These are phyloP conservation scores for Lichenothelia convexa DNA, from an alignment of 495 filamentous ascomycete genomes.

Conservation along the genomic window DNA sequence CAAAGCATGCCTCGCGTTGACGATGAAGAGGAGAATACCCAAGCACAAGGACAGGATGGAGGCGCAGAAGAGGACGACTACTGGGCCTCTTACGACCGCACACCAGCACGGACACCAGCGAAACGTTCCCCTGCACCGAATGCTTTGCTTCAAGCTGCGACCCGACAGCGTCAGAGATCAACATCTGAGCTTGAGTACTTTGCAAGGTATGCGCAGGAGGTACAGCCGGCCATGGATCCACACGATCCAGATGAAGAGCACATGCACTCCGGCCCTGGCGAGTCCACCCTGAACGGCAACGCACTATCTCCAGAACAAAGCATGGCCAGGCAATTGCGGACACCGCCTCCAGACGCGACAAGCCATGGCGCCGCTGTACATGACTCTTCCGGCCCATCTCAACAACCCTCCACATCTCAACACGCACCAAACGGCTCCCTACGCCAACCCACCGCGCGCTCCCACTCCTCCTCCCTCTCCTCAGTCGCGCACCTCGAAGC, in stretches of 20 bases:
- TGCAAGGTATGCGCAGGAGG: conserved; percentile 57
- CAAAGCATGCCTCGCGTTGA: conserved; percentile 4
- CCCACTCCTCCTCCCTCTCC: neutral
- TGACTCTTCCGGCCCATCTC: conserved; percentile 4
- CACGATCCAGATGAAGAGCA: conserved; percentile 44
- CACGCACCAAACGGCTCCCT: neutral
- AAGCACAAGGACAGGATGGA: too few species aligned
- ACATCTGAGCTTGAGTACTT: conserved; percentile 60
- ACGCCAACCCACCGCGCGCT: too few species aligned
- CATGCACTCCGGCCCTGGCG: conserved; percentile 25
- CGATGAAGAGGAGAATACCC: conserved; percentile 29
- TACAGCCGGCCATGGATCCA: conserved; percentile 81
- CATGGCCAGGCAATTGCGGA: neutral
- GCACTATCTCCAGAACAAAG: neutral
- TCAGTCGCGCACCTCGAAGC: neutral
- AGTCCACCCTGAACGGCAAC: conserved; percentile 36
- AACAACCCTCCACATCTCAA: neutral
- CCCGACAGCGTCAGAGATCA: conserved; percentile 18
- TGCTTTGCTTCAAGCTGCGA: conserved; percentile 17
- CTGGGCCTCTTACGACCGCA: conserved; percentile 86
- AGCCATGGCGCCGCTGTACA: conserved; percentile 2
- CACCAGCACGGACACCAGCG: conserved; percentile 58
- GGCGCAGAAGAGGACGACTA: conserved; percentile 81
- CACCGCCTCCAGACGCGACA: conserved; percentile 7
- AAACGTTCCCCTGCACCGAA: conserved; percentile 42